phyloP scores from a whole-genome alignment of 2,329 filamentous ascomycete genomes.

The Akanthomyces lecanii region DNA sequence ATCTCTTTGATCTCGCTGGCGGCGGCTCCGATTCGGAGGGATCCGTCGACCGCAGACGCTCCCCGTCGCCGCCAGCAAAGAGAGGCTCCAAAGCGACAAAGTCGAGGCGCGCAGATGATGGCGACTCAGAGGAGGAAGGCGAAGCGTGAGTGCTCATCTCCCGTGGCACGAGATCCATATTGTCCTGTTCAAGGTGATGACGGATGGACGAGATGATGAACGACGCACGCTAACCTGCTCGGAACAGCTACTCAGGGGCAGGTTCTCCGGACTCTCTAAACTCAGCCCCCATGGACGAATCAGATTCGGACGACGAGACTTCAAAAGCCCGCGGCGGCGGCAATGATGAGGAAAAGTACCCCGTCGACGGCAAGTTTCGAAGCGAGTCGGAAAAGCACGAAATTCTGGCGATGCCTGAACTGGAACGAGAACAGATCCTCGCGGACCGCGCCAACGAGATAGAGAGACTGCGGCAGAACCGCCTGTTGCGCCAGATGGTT shows the following conservation, averaged over 20 bases:
- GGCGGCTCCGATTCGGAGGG: conserved; percentile 63
- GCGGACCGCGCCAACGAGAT: conserved; percentile 82
- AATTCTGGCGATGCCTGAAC: conserved; percentile 83
- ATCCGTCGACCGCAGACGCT: conserved; percentile 49
- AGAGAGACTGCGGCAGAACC: conserved; percentile 76
- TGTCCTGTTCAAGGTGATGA: neutral
- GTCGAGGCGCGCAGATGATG: conserved; percentile 40
- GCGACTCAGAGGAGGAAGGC: conserved; percentile 61
- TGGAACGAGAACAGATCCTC: conserved; percentile 85
- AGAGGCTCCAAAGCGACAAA: conserved; percentile 38
- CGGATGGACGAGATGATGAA: conserved; percentile 10
- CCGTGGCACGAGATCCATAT: neutral
- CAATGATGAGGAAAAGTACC: conserved; percentile 66
- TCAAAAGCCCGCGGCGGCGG: conserved; percentile 39
- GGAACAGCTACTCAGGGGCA: conserved; percentile 62
- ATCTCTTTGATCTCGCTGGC: conserved; percentile 87
- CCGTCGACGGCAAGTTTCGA: conserved; percentile 81
- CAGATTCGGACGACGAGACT: conserved; percentile 58
- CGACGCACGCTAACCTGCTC: neutral
- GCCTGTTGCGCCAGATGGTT: conserved; percentile 73
- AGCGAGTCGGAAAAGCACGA: conserved; percentile 68
- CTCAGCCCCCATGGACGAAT: conserved; percentile 88
- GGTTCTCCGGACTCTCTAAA: conserved; percentile 70
- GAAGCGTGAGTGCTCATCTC: conserved; percentile 35
- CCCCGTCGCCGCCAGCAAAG: conserved; percentile 42